A percentile compares a stretch with the other conserved stretches of the same genome.
Conservation (phyloP, 257 asterid genomes). For the Cynanchum wilfordii region DNA sequence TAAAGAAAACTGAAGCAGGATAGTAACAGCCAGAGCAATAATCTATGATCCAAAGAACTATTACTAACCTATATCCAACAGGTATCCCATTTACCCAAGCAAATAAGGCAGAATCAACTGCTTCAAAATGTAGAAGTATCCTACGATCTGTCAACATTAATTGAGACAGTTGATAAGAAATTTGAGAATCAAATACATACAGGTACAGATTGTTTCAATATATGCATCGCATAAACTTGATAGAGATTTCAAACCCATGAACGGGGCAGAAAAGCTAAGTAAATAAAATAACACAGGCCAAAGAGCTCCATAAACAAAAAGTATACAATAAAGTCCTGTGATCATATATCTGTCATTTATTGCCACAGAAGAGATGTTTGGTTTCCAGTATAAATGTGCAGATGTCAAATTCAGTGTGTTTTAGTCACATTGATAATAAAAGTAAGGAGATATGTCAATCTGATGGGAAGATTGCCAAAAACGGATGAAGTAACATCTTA, state of each 20-base stretch:
- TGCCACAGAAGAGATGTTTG: neutral
- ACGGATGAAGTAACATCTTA: neutral
- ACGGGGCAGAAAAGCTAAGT: neutral
- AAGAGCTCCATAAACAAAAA: neutral
- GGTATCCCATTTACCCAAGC: constrained; percentile 93
- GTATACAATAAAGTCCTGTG: neutral
- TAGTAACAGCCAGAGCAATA: constrained; percentile 10
- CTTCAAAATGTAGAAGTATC: constrained; percentile 91
- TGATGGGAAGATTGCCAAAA: neutral
- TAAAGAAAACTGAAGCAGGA: neutral
- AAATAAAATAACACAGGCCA: neutral
- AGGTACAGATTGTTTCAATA: neutral
- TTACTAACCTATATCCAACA: constrained; percentile 81
- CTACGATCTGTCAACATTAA: constrained; percentile 66
- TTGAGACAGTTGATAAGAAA: neutral
- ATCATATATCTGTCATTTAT: neutral
- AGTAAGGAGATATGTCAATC: neutral
- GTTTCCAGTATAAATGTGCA: neutral
- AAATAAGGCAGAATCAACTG: constrained; percentile 92
- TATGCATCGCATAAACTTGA: neutral
- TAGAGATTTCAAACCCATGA: neutral
- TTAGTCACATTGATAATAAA: neutral
- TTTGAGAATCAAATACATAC: neutral
- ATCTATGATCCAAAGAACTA: constrained; percentile 11
- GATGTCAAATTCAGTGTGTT: neutral